These are phyloP conservation scores for Moesziomyces sp. DNA, from an alignment of 1,284 basidiomycete species.

Conservation along the genomic window DNA sequence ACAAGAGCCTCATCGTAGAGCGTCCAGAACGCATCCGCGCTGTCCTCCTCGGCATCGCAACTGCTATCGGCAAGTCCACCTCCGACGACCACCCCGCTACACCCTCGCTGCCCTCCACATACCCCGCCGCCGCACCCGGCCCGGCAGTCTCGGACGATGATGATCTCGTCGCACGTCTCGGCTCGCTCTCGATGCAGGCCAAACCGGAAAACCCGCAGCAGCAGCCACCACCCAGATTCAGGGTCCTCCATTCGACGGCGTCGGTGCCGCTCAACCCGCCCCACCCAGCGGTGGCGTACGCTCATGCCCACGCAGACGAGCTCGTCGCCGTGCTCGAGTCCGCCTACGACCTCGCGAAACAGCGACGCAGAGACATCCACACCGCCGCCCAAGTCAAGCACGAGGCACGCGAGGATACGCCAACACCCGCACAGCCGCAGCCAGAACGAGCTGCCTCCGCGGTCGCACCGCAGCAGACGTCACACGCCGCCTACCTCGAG, in stretches of 20 bases:
- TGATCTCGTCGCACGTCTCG: slow-evolving; percentile 45
- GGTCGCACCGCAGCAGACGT: slow-evolving; percentile 5
- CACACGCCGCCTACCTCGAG: slow-evolving; percentile 44
- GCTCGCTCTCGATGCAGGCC: slow-evolving; percentile 35
- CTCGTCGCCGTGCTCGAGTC: slow-evolving; percentile 27
- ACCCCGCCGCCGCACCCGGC: background rate
- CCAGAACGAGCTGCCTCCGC: background rate
- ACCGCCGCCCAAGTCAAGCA: background rate
- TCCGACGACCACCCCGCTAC: slow-evolving; percentile 13
- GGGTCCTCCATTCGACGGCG: slow-evolving; percentile 37
- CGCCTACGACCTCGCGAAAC: slow-evolving; percentile 38
- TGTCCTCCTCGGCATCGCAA: slow-evolving; percentile 58
- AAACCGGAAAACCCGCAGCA: background rate
- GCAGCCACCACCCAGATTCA: slow-evolving; percentile 23
- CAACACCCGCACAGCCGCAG: slow-evolving; percentile 8
- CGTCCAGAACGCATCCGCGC: slow-evolving; percentile 65
- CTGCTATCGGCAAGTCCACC: slow-evolving; percentile 37
- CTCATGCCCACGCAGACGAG: slow-evolving; percentile 50
- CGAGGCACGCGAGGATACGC: slow-evolving; percentile 17
- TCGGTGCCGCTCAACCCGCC: slow-evolving; percentile 49
- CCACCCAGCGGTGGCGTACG: slow-evolving; percentile 46
- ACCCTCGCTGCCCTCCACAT: slow-evolving; percentile 7
- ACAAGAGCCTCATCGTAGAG: slow-evolving; percentile 64
- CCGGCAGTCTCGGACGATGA: slow-evolving; percentile 13
- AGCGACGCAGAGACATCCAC: slow-evolving; percentile 20